phyloP scores from a whole-genome alignment of 2,329 filamentous ascomycete genomes.

The Cladophialophora carrionii region DNA sequence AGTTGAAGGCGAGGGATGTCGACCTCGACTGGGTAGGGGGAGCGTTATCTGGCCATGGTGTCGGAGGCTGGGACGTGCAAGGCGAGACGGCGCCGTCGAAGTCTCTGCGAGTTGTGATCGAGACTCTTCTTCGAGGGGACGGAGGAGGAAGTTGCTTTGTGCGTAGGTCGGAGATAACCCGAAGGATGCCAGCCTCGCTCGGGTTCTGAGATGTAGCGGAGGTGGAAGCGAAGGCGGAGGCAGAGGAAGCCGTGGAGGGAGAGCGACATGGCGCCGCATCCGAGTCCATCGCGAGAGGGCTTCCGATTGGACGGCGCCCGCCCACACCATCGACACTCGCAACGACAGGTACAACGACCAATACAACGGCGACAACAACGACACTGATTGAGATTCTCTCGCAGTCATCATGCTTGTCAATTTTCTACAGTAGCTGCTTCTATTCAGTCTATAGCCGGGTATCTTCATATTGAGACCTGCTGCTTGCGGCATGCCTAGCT shows the following conservation, averaged over 20 bases:
- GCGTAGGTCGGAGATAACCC: slow-evolving; percentile 27
- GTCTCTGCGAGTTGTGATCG: slow-evolving; percentile 17
- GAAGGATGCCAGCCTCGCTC: slow-evolving; percentile 2
- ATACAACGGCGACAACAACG: background rate
- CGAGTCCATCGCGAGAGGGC: slow-evolving; percentile 6
- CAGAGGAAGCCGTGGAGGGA: background rate
- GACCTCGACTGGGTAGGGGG: slow-evolving; percentile 24
- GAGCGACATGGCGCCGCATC: background rate
- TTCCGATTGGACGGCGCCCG: slow-evolving; percentile 1
- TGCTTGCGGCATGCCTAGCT: background rate
- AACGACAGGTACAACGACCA: background rate
- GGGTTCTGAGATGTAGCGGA: background rate
- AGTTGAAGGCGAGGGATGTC: slow-evolving; percentile 31
- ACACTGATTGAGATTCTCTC: background rate
- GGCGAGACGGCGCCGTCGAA: slow-evolving; percentile 20
- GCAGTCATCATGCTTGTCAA: background rate
- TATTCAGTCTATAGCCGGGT: background rate
- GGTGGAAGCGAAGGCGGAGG: too few relatives aligned
- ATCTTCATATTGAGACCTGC: background rate
- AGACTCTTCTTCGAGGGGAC: slow-evolving; percentile 27
- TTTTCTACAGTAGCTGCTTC: background rate
- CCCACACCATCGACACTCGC: background rate
- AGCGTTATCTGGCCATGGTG: slow-evolving; percentile 28
- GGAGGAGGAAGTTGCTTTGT: slow-evolving; percentile 21
- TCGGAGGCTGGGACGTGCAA: slow-evolving; percentile 1